A percentile compares a stretch with the other conserved stretches of the same genome.
These are phyloP conservation scores for Abortiporus biennis DNA, from an alignment of 1,284 basidiomycete species.

Conservation along the genomic window DNA sequence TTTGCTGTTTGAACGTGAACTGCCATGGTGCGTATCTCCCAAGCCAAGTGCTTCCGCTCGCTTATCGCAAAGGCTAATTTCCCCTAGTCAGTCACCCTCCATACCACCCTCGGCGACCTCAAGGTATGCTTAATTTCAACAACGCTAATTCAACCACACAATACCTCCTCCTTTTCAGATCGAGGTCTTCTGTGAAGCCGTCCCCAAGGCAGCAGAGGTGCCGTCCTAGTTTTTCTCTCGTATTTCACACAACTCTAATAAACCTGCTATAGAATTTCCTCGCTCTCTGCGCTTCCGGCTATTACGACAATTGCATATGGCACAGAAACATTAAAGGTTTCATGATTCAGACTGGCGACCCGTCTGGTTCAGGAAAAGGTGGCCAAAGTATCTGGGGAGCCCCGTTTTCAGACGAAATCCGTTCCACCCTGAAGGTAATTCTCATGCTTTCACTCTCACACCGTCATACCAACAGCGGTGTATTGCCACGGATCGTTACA, in stretches of 20 bases:
- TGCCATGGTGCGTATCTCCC: constrained; percentile 12
- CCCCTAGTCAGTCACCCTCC: constrained; percentile 85
- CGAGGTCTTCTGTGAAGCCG: constrained; percentile 95
- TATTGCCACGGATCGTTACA: not conserved
- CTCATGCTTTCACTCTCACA: not conserved
- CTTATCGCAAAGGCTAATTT: no score
- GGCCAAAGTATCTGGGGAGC: constrained; percentile 85
- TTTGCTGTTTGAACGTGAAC: not conserved
- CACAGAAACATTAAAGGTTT: constrained; percentile 95
- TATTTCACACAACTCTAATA: constrained; percentile 1
- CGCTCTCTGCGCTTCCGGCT: constrained; percentile 85
- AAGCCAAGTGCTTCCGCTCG: not conserved
- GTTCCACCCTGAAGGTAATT: constrained; percentile 84
- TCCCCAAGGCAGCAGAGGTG: constrained; percentile 91
- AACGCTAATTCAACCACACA: not conserved
- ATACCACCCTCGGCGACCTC: constrained; percentile 91
- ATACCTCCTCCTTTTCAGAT: constrained; percentile 48
- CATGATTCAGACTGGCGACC: constrained; percentile 92
- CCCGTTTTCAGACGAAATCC: constrained; percentile 85
- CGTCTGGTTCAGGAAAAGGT: constrained; percentile 74
- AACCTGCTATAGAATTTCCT: constrained; percentile 85
- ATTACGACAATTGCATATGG: constrained; percentile 85
- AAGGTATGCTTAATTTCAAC: constrained; percentile 53
- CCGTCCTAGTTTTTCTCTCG: not conserved
- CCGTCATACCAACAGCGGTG: no score